A percentile compares a stretch with the other conserved stretches of the same genome.
Evolutionary conservation across 2,329 filamentous ascomycete genomes (phyloP).

Genomic region (Xylaria sp.): DNA sequence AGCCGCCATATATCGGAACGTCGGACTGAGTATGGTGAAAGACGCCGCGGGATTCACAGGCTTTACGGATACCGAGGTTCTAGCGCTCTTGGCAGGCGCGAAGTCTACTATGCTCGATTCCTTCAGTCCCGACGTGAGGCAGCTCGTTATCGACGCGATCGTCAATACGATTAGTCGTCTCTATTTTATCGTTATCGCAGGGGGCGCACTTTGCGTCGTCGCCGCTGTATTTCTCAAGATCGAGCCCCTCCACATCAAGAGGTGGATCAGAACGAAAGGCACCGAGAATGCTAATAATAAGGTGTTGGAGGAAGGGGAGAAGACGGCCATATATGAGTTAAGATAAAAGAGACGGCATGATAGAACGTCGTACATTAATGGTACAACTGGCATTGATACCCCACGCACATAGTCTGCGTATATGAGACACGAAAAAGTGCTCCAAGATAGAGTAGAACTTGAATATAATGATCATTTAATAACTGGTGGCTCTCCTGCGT

Average conservation of each 20-base stretch:
- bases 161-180: slow-evolving; percentile 44
- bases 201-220: slow-evolving; percentile 43
- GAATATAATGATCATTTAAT: slow-evolving; percentile 18
- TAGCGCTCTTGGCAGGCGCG: slow-evolving; percentile 46
- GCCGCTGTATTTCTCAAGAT: slow-evolving; percentile 26
- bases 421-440: slow-evolving; percentile 29
- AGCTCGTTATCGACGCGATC: slow-evolving; percentile 42
- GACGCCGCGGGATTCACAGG: slow-evolving; percentile 36
- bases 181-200: slow-evolving; percentile 46
- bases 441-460: slow-evolving; percentile 21
- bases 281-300: background rate
- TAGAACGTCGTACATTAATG: slow-evolving; percentile 19
- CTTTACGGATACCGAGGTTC: slow-evolving; percentile 43
- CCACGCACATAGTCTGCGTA: slow-evolving; percentile 13
- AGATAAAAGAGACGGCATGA: slow-evolving; percentile 13
- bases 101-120: slow-evolving; percentile 42
- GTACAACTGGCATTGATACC: slow-evolving; percentile 36
- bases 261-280: slow-evolving; percentile 16
- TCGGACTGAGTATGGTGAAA: slow-evolving; percentile 44
- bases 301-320: background rate
- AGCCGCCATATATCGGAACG: slow-evolving; percentile 49
- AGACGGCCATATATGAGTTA: slow-evolving; percentile 15
- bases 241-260: slow-evolving; percentile 29
- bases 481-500: background rate
- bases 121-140: slow-evolving; percentile 35